Evolutionary conservation across 192 early-diverging fungal genomes (phyloP).

Genomic region (Mortierella antarctica): DNA sequence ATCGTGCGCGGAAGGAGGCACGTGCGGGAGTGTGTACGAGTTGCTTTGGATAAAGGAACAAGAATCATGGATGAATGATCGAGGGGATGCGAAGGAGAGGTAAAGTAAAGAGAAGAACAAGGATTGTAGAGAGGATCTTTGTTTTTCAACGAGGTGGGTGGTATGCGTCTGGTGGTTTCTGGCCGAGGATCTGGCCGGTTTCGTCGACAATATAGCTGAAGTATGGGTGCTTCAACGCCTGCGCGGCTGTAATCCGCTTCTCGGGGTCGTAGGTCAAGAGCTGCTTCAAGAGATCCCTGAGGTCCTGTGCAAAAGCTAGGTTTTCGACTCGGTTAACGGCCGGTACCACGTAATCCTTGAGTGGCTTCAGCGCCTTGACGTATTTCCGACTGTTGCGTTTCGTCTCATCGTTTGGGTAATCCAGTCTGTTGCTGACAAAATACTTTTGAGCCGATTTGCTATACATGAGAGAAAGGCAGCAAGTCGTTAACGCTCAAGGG

Average conservation of each 20-base stretch:
- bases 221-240: slow-evolving; percentile 90
- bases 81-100: too few relatives aligned
- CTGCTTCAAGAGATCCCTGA: slow-evolving; percentile 76
- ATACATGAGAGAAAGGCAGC: slow-evolving; percentile 2
- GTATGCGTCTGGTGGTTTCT: not conserved
- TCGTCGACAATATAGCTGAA: slow-evolving; percentile 71
- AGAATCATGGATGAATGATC: too few relatives aligned
- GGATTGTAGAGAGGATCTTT: too few relatives aligned
- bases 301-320: slow-evolving; percentile 59
- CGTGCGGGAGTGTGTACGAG: too few relatives aligned
- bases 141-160: too few relatives aligned
- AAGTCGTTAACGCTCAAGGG: not conserved
- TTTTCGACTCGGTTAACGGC: slow-evolving; percentile 58
- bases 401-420: slow-evolving; percentile 69
- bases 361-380: slow-evolving; percentile 66
- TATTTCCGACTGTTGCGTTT: slow-evolving; percentile 66
- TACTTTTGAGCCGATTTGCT: slow-evolving; percentile 63
- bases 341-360: slow-evolving; percentile 54
- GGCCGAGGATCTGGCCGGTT: slow-evolving; percentile 37
- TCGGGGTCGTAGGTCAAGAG: slow-evolving; percentile 86
- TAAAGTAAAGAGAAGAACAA: too few relatives aligned
- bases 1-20: too few relatives aligned
- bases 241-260: slow-evolving; percentile 82
- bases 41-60: too few relatives aligned
- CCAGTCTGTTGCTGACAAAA: slow-evolving; percentile 60